Conservation (phyloP, 2,329 filamentous ascomycete genomes). For the Aureobasidium pullulans region DNA sequence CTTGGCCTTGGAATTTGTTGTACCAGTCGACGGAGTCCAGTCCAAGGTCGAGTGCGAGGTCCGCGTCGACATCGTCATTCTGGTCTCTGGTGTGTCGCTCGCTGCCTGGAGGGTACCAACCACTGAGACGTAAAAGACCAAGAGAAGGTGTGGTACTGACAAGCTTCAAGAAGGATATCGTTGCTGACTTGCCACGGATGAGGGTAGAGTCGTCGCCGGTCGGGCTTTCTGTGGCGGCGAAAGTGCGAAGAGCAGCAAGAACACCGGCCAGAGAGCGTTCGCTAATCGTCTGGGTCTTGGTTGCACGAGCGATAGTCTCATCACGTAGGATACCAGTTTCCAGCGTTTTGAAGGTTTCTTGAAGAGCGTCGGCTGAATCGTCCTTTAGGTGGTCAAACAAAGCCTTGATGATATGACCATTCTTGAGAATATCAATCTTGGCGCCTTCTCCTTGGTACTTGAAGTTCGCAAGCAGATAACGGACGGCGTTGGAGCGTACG, state of each 20-base stretch:
- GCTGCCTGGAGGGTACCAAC: constrained; percentile 72
- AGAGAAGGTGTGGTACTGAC: constrained; percentile 66
- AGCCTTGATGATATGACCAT: constrained; percentile 59
- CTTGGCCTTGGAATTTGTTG: constrained; percentile 51
- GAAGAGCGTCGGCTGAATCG: constrained; percentile 67
- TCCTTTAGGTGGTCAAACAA: constrained; percentile 70
- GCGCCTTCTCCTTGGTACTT: constrained; percentile 69
- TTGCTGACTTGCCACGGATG: constrained; percentile 30
- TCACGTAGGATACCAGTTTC: constrained; percentile 68
- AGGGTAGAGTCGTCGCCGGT: background rate
- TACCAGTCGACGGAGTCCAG: constrained; percentile 56
- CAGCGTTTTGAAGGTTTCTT: constrained; percentile 66
- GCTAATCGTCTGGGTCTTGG: constrained; percentile 70
- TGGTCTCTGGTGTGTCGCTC: constrained; percentile 35
- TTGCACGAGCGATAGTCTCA: constrained; percentile 60
- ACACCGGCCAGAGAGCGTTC: constrained; percentile 66
- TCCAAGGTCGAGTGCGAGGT: constrained; percentile 60
- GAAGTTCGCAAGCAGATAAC: constrained; percentile 72
- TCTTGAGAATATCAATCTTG: constrained; percentile 75
- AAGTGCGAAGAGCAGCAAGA: constrained; percentile 58
- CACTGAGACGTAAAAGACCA: constrained; percentile 68
- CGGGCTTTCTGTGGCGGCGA: constrained; percentile 14
- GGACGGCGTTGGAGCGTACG: constrained; percentile 72
- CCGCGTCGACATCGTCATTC: constrained; percentile 32
- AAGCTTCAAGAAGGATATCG: constrained; percentile 67